phyloP scores from a whole-genome alignment of 805 yeast species.

The Saccharomycopsis fermentans region DNA sequence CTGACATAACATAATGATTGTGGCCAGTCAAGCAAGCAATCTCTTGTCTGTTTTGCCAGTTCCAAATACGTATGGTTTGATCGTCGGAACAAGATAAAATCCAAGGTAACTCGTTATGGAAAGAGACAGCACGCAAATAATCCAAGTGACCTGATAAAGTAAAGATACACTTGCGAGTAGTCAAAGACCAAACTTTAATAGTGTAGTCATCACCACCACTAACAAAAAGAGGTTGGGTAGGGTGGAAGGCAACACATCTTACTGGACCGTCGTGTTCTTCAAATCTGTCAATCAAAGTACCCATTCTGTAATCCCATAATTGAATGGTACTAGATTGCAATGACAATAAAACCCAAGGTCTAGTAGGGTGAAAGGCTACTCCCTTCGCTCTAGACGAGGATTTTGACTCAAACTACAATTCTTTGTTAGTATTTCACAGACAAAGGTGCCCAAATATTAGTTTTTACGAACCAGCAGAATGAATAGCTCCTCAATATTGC shows the following conservation, averaged over 20 bases:
- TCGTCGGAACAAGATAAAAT: constrained; percentile 92
- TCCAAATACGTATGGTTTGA: constrained; percentile 98
- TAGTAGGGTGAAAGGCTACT: constrained; percentile 90
- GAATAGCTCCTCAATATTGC: not conserved
- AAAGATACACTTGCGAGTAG: constrained; percentile 82
- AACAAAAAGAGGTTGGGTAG: constrained; percentile 93
- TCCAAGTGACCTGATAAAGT: constrained; percentile 91
- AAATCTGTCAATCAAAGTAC: constrained; percentile 87
- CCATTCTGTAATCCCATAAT: constrained; percentile 99
- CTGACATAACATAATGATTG: constrained; percentile 96
- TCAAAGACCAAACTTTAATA: constrained; percentile 92
- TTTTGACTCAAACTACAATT: constrained; percentile 79
- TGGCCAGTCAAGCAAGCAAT: constrained; percentile 97
- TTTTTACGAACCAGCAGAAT: too few species aligned
- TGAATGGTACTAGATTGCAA: constrained; percentile 97
- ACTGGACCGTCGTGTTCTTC: constrained; percentile 99
- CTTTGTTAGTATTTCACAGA: constrained; percentile 13
- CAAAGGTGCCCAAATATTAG: too few species aligned
- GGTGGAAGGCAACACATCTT: constrained; percentile 90
- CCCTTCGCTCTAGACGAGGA: constrained; percentile 90
- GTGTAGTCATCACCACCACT: constrained; percentile 97
- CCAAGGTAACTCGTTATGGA: constrained; percentile 97
- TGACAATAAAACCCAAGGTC: constrained; percentile 95
- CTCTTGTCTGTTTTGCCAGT: constrained; percentile 98
- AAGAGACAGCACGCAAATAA: constrained; percentile 86